These are phyloP conservation scores for Agroathelia rolfsii DNA, from an alignment of 1,284 basidiomycete genomes.

Conservation along the genomic window DNA sequence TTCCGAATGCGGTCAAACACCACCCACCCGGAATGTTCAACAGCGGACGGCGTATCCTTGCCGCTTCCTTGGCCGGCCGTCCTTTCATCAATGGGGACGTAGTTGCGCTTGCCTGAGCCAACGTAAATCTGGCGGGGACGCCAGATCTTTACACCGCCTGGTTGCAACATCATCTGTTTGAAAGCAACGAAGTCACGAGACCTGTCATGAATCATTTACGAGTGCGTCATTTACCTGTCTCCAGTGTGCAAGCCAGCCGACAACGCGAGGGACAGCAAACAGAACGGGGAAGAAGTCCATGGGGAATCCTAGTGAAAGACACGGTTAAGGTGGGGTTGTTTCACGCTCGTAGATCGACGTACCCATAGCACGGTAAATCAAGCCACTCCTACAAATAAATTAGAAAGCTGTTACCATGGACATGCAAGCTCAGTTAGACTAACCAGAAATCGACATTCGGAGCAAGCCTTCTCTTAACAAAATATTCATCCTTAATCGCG, in stretches of 20 bases:
- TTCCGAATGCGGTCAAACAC: constrained; percentile 20
- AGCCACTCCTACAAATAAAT: constrained; percentile 5
- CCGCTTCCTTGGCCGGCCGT: constrained; percentile 38
- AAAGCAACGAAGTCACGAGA: constrained; percentile 7
- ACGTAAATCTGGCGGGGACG: constrained; percentile 75
- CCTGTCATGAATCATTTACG: constrained; percentile 6
- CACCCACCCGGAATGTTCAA: constrained; percentile 70
- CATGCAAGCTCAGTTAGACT: constrained; percentile 16
- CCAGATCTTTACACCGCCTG: constrained; percentile 86
- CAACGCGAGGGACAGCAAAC: constrained; percentile 82
- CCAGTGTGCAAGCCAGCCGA: constrained; percentile 87
- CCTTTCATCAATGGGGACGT: constrained; percentile 56
- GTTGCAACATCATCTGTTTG: constrained; percentile 85
- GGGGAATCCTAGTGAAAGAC: constrained; percentile 55
- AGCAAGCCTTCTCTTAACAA: constrained; percentile 62
- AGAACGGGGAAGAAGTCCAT: constrained; percentile 86
- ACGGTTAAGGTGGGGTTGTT: constrained; percentile 4
- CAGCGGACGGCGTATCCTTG: constrained; percentile 51
- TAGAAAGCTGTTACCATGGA: constrained; percentile 1
- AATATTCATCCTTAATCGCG: constrained; percentile 83
- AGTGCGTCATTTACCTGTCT: constrained; percentile 40
- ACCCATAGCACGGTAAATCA: constrained; percentile 1
- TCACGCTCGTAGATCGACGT: too few relatives aligned
- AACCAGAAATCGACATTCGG: constrained; percentile 83
- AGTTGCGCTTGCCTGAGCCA: constrained; percentile 62